These are phyloP conservation scores for Graphiopsis chlorocephala DNA, from an alignment of 2,329 filamentous ascomycete species.

Conservation along the genomic window DNA sequence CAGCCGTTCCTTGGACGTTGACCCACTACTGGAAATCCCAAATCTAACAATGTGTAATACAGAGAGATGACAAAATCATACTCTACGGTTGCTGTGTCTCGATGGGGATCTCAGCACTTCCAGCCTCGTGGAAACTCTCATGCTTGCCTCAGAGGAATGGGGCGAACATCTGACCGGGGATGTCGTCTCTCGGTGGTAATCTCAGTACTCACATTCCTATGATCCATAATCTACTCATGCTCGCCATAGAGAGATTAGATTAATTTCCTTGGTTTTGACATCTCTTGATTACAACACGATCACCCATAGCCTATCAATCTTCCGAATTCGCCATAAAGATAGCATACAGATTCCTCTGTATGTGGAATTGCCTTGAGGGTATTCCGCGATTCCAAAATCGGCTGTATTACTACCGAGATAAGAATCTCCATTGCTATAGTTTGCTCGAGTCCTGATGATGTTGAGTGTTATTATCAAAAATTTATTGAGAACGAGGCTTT, in stretches of 20 bases:
- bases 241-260: not conserved
- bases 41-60: too few species aligned
- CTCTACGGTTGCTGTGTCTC: too few species aligned
- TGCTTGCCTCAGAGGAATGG: not conserved
- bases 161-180: not conserved
- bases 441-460: not conserved
- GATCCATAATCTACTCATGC: too few species aligned
- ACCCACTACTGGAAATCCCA: too few species aligned
- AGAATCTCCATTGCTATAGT: not conserved
- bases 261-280: not conserved
- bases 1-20: too few species aligned
- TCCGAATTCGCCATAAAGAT: not conserved
- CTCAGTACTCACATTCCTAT: not conserved
- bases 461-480: not conserved
- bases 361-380: not conserved
- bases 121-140: not conserved
- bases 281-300: not conserved
- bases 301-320: not conserved
- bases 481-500: too few species aligned
- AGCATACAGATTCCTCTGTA: not conserved
- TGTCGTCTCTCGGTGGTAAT: not conserved
- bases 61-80: too few species aligned
- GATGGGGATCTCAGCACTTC: not conserved
- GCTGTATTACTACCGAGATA: not conserved
- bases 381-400: not conserved